Evolutionary conservation across 108 stramenopile species (phyloP).

Genomic region (Stephanodiscus minutulus): DNA sequence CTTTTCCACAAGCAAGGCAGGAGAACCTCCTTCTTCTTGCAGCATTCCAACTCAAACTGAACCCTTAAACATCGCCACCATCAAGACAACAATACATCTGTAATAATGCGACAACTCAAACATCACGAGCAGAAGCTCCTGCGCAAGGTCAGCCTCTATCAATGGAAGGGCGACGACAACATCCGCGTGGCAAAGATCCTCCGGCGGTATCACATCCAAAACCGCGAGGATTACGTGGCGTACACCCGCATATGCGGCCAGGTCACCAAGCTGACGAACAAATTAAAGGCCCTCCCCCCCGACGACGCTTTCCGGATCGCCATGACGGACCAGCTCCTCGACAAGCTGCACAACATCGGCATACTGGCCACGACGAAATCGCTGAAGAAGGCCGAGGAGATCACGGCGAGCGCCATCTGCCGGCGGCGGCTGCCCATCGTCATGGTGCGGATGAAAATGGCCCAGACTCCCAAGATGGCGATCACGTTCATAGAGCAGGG

Average conservation of each 20-base stretch:
- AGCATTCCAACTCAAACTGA: too few species aligned
- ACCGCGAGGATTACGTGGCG: constrained; percentile 95
- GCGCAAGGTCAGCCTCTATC: constrained; percentile 96
- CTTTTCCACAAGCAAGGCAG: too few species aligned
- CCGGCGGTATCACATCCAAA: constrained; percentile 94
- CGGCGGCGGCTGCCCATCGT: constrained; percentile 97
- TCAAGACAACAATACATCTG: neutral
- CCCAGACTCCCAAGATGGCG: constrained; percentile 93
- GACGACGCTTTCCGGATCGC: constrained; percentile 95
- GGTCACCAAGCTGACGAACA: constrained; percentile 89
- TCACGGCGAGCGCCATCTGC: constrained; percentile 94
- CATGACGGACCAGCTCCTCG: constrained; percentile 95
- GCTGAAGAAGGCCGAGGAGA: constrained; percentile 89
- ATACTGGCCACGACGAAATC: constrained; percentile 86
- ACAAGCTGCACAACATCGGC: constrained; percentile 92
- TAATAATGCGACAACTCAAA: constrained; percentile 89
- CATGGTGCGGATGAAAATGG: constrained; percentile 98
- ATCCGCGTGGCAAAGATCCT: constrained; percentile 94
- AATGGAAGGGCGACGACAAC: constrained; percentile 97
- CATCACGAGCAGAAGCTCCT: constrained; percentile 98
- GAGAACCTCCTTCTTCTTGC: too few species aligned
- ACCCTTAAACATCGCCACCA: neutral
- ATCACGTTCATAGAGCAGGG: constrained; percentile 96
- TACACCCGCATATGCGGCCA: constrained; percentile 92
- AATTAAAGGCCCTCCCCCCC: constrained; percentile 84